Evolutionary conservation across 441 rosid genomes (phyloP).

Genomic region (Aleurites moluccanus): DNA sequence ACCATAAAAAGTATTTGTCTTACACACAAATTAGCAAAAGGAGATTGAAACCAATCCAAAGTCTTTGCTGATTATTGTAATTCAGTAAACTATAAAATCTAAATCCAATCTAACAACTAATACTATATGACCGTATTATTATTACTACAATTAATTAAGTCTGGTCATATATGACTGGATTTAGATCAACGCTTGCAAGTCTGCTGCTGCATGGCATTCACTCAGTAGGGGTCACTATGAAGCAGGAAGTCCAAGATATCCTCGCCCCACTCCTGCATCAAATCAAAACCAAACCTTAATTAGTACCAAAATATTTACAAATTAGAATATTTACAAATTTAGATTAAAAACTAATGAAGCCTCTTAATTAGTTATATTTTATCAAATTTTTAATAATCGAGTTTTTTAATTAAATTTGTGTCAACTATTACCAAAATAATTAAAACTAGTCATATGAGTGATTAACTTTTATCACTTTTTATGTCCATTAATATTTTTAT

Average conservation of each 20-base stretch:
- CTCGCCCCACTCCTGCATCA: slow-evolving; percentile 43
- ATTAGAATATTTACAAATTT: neutral
- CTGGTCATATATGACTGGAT: neutral
- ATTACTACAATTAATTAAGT: slow-evolving; percentile 2
- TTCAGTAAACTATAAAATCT: neutral
- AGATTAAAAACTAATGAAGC: neutral
- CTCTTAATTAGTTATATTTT: no score
- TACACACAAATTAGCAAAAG: neutral
- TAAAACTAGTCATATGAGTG: no score
- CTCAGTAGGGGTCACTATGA: slow-evolving; percentile 8
- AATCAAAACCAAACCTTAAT: neutral
- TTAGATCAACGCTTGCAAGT: neutral
- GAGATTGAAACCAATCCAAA: neutral
- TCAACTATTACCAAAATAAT: no score
- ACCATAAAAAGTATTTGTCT: neutral
- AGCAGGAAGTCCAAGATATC: slow-evolving; percentile 45
- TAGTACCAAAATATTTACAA: neutral
- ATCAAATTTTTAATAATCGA: no score
- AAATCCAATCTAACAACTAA: slow-evolving; percentile 9
- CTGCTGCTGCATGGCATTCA: neutral
- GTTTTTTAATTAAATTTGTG: no score
- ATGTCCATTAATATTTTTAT: no score
- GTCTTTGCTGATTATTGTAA: neutral
- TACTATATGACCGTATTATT: neutral
- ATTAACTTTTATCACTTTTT: no score